phyloP scores from a whole-genome alignment of 2,329 filamentous ascomycete genomes.

The Cladosporium sp. region DNA sequence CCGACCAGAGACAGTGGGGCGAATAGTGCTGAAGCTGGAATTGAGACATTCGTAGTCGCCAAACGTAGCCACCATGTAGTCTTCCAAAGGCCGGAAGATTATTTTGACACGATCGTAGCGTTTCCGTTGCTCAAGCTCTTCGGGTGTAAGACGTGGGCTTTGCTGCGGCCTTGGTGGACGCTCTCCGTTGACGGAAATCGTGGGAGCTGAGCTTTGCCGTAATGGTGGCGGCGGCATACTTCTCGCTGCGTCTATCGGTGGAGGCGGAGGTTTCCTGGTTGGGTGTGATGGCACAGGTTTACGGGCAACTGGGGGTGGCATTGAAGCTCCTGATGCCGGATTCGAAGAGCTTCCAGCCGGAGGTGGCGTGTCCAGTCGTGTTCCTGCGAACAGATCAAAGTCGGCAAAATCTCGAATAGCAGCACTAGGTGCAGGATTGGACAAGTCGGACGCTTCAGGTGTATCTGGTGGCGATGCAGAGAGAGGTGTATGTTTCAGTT shows the following conservation, averaged over 20 bases:
- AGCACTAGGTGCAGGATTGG: slow-evolving; percentile 16
- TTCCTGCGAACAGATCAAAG: slow-evolving; percentile 23
- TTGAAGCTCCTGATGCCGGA: slow-evolving; percentile 13
- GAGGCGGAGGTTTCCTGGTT: slow-evolving; percentile 30
- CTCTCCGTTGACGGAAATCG: slow-evolving; percentile 16
- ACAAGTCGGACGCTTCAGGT: not conserved
- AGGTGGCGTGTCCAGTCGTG: slow-evolving; percentile 22
- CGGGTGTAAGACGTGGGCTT: slow-evolving; percentile 24
- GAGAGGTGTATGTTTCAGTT: slow-evolving; percentile 20
- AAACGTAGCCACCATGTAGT: slow-evolving; percentile 69
- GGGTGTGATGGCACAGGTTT: slow-evolving; percentile 27
- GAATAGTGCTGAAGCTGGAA: slow-evolving; percentile 62
- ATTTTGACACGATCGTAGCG: slow-evolving; percentile 44
- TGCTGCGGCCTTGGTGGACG: slow-evolving; percentile 21
- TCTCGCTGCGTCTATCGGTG: slow-evolving; percentile 22
- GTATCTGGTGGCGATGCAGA: slow-evolving; percentile 24
- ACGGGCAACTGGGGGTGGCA: slow-evolving; percentile 14
- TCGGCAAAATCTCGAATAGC: slow-evolving; percentile 24
- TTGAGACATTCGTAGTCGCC: slow-evolving; percentile 70
- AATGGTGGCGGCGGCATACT: slow-evolving; percentile 12
- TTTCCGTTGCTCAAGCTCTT: slow-evolving; percentile 25
- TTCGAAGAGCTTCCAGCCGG: not conserved
- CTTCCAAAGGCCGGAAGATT: slow-evolving; percentile 73
- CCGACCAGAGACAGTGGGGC: slow-evolving; percentile 35
- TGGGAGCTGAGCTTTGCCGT: slow-evolving; percentile 1